Conservation (phyloP, 164 flowering plant species). For the Vitis rupestris region DNA sequence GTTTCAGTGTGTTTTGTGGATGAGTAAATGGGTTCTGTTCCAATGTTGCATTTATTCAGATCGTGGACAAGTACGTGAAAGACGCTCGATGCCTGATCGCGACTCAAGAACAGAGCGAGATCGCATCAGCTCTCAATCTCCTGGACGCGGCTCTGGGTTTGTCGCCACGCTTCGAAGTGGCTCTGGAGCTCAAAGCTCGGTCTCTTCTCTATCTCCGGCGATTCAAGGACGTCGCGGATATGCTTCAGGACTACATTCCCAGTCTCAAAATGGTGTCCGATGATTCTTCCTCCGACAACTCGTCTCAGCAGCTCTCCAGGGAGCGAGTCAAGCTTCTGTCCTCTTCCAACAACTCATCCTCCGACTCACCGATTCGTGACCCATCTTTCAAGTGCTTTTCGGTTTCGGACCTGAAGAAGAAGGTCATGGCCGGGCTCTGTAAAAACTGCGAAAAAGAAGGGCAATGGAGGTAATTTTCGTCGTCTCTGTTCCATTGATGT, state of each 20-base stretch:
- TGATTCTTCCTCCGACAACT: constrained; percentile 51
- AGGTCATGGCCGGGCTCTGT: constrained; percentile 71
- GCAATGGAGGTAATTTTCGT: constrained; percentile 83
- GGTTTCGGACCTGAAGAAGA: constrained; percentile 86
- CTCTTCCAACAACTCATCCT: constrained; percentile 25
- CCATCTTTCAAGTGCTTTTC: constrained; percentile 84
- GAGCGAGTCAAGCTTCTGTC: constrained; percentile 74
- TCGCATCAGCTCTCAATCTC: constrained; percentile 64
- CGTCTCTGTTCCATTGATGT: constrained; percentile 4
- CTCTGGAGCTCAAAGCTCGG: constrained; percentile 88
- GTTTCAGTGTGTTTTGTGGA: no score
- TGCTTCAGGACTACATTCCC: constrained; percentile 95
- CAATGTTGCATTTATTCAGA: constrained; percentile 32
- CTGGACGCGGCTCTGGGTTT: constrained; percentile 76
- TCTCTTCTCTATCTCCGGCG: constrained; percentile 75
- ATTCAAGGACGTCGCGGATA: constrained; percentile 84
- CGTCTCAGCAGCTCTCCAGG: constrained; percentile 51
- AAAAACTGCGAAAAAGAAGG: constrained; percentile 74
- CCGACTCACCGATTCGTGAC: constrained; percentile 31
- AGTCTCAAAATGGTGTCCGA: constrained; percentile 61
- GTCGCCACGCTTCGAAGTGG: constrained; percentile 71
- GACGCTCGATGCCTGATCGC: constrained; percentile 70
- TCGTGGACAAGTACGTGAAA: constrained; percentile 72
- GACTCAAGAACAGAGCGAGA: constrained; percentile 60
- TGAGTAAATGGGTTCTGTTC: no score